Conservation (phyloP, 352 stramenopile genomes). For the Phytophthora multivora region DNA sequence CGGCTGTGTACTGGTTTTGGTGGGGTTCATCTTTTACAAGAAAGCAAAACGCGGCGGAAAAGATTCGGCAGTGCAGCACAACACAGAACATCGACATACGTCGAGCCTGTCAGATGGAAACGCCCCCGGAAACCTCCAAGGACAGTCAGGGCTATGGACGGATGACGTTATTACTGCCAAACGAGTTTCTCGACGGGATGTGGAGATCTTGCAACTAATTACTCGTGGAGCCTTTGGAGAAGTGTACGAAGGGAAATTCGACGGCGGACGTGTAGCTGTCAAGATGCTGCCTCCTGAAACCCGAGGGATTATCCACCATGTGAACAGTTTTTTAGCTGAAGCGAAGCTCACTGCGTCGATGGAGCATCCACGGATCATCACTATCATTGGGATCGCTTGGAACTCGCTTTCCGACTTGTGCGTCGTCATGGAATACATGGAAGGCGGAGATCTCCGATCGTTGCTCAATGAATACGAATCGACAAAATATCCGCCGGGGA, state of each 20-base stretch:
- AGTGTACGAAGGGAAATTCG: constrained; percentile 37
- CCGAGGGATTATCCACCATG: constrained; percentile 16
- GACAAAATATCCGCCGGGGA: constrained; percentile 1
- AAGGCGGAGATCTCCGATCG: constrained; percentile 43
- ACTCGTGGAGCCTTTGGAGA: constrained; percentile 36
- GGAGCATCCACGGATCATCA: constrained; percentile 40
- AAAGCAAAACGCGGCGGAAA: background rate
- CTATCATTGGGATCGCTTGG: constrained; percentile 47
- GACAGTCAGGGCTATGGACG: constrained; percentile 22
- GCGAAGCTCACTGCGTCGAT: constrained; percentile 35
- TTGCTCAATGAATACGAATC: constrained; percentile 32
- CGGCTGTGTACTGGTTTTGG: background rate
- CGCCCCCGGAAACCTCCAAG: background rate
- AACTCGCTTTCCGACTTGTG: constrained; percentile 40
- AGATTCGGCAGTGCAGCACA: background rate
- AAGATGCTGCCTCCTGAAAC: constrained; percentile 36
- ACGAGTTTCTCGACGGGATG: constrained; percentile 36
- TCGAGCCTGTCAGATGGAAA: background rate
- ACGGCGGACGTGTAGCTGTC: constrained; percentile 34
- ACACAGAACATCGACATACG: background rate
- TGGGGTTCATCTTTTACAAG: background rate
- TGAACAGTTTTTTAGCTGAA: constrained; percentile 43
- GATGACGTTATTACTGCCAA: constrained; percentile 37
- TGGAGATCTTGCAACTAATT: constrained; percentile 19
- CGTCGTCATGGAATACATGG: constrained; percentile 51